Base-by-base conservation (phyloP, 495 filamentous ascomycete species). In the Penicillium soppii region DNA sequence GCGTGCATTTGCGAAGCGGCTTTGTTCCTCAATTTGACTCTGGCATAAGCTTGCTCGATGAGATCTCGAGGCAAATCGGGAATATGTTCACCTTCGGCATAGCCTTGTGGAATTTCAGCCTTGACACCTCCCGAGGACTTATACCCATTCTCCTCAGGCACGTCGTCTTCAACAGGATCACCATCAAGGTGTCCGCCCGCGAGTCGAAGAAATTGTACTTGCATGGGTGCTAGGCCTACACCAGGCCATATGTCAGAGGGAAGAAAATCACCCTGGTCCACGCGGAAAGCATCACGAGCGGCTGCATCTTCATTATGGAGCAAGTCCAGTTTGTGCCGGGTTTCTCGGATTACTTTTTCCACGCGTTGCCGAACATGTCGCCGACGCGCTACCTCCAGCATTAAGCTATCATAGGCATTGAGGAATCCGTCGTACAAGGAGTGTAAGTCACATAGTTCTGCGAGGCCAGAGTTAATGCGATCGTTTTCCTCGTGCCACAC, bases 181-280 rank as follows among this genome's bases (percentile, higher is more conserved):
- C 53, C 57, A 37, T 69, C 64, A 0, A 75, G 55, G 16, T 61
- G 61, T 15, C 69, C 72, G 1, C 74, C 74, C 2, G 68, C 61
- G 43, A 76, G 61, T 7, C 73, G 63, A 7, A 57, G 57, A 19
- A 89, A 75, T 43, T 82, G 70, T 42, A 83, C 84, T 39, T 78
- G 75, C 59, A 76, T 73, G 21, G 86, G 85, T 25, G 75, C 76
- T 38, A 80, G 73, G 47, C 77, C 74, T 22, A 89, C 71, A 5
- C 87, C 89, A 0, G 85, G 85, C 94, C 92, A 98, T 33, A 98
- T 83, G 60, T 97, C 95, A 2, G 84, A 82, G 0, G 94, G 94
- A 16, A 98, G 67, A 61, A 82, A 94, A 52, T 95, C 89, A 2
- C 91, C 91, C 16, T 92, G 82, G 51, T 96, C 89, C 6, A 82